phyloP scores from a whole-genome alignment of 495 filamentous ascomycete genomes.

The Margaritispora aquatica region DNA sequence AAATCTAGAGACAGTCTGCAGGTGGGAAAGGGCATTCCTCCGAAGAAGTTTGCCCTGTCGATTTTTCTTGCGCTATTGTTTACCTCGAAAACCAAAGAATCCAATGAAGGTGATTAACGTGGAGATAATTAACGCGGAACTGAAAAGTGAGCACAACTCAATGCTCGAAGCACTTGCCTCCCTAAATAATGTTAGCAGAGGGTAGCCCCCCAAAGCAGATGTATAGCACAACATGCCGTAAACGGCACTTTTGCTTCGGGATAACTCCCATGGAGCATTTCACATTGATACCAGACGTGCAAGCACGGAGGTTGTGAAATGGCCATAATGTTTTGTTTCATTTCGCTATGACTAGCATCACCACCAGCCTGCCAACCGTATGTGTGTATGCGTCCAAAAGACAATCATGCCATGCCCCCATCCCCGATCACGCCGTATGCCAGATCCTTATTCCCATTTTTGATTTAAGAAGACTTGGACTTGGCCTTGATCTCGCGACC shows the following conservation, averaged over 20 bases:
- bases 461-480: constrained; percentile 25
- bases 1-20: constrained; percentile 63
- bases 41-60: constrained; percentile 22
- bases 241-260: constrained; percentile 41
- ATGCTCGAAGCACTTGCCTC: background rate
- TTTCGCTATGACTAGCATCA: constrained; percentile 22
- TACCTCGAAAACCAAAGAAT: constrained; percentile 66
- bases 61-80: constrained; percentile 67
- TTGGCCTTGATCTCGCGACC: constrained; percentile 64
- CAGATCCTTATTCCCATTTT: too few species aligned
- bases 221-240: constrained; percentile 20
- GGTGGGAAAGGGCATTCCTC: constrained; percentile 37
- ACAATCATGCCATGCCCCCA: constrained; percentile 14
- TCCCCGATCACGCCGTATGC: constrained; percentile 19
- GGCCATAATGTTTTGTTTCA: constrained; percentile 51
- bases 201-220: constrained; percentile 20
- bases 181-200: constrained; percentile 20
- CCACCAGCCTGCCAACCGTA: constrained; percentile 20
- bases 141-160: background rate
- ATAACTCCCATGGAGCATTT: constrained; percentile 60
- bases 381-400: constrained; percentile 16
- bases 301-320: constrained; percentile 45
- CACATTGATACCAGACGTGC: constrained; percentile 36
- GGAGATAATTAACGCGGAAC: constrained; percentile 71
- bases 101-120: constrained; percentile 46